A percentile compares a stretch with the other conserved stretches of the same genome.
phyloP scores from a whole-genome alignment of 805 yeast species.

The Schizosaccharomyces octosporus region DNA sequence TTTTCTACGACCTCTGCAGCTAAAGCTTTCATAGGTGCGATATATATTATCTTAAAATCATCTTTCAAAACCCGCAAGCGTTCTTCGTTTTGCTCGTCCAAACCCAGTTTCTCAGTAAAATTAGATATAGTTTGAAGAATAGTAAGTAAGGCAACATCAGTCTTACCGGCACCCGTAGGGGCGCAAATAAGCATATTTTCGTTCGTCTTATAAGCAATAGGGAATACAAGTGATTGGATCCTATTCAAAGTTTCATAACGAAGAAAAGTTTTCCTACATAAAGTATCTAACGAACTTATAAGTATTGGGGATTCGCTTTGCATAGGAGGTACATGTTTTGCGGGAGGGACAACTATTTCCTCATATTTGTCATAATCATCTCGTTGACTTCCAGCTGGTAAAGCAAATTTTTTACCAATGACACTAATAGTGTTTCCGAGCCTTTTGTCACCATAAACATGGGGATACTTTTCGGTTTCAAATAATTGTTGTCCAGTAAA shows the following conservation, averaged over 20 bases:
- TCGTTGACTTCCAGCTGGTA: conserved; percentile 57
- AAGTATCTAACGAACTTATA: conserved; percentile 39
- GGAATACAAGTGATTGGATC: conserved; percentile 75
- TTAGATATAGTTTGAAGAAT: conserved; percentile 60
- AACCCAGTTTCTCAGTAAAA: conserved; percentile 19
- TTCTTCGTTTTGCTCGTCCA: conserved; percentile 25
- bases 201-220: conserved; percentile 76
- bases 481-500: conserved; percentile 9
- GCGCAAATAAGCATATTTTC: conserved; percentile 93
- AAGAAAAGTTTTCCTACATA: conserved; percentile 66
- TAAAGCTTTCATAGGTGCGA: conserved; percentile 78
- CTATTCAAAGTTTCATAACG: conserved; percentile 56
- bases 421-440: conserved; percentile 48
- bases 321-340: conserved; percentile 23
- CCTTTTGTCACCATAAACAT: conserved; percentile 53
- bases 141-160: conserved; percentile 70
- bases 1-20: conserved; percentile 95
- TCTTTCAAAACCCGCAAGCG: conserved; percentile 42
- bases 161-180: conserved; percentile 95
- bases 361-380: conserved; percentile 26
- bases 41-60: conserved; percentile 74
- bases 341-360: conserved; percentile 61
- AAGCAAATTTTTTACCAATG: conserved; percentile 52
- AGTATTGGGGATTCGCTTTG: conserved; percentile 27
- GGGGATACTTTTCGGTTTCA: conserved; percentile 42